Conservation (phyloP, 208 protist species). For the Leishmania guyanensis region DNA sequence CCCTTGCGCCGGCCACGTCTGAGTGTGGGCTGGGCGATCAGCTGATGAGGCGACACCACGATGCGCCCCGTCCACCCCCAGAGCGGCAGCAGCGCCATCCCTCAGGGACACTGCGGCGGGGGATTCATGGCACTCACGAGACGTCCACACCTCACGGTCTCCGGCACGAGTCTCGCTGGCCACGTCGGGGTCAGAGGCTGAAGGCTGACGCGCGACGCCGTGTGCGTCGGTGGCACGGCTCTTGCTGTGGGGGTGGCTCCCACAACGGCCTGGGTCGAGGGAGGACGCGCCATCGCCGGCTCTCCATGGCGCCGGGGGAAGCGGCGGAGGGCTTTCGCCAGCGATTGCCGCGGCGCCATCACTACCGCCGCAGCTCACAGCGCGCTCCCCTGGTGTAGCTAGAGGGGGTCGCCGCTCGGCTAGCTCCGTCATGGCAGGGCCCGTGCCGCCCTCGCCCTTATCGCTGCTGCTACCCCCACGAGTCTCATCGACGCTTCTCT, state of each 20-base stretch:
- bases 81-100: neutral
- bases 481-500: neutral
- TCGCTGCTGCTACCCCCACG: neutral
- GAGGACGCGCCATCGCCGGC: neutral
- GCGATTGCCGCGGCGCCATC: neutral
- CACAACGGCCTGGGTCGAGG: neutral
- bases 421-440: neutral
- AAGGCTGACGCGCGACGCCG: neutral
- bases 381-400: neutral
- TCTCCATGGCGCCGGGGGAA: slow-evolving; percentile 16
- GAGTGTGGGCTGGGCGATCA: neutral
- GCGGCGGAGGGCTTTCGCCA: slow-evolving; percentile 20
- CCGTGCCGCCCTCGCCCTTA: neutral
- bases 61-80: neutral
- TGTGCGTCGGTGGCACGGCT: neutral
- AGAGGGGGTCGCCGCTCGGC: neutral
- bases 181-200: neutral
- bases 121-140: neutral
- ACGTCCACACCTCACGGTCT: neutral
- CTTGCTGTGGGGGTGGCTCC: neutral
- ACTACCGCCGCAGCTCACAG: neutral
- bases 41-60: neutral
- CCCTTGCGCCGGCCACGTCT: neutral
- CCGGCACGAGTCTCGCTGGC: neutral
- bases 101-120: neutral